phyloP scores from a whole-genome alignment of 2,329 filamentous ascomycete genomes.

The Talaromyces albobiverticillius region DNA sequence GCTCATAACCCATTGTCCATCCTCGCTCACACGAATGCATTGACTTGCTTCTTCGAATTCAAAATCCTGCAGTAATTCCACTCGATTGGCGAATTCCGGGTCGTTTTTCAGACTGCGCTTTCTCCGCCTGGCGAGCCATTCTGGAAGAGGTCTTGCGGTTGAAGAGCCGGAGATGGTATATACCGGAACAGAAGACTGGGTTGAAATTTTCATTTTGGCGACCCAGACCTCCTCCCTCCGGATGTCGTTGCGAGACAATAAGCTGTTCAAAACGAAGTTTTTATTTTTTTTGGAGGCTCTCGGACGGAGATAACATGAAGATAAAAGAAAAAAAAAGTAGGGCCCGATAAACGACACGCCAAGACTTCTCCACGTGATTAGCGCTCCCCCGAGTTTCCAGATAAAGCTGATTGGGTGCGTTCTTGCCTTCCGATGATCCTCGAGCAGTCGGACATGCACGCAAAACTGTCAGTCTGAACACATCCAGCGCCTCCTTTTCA shows the following conservation, averaged over 20 bases:
- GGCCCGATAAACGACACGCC: constrained; percentile 8
- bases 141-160: constrained; percentile 81
- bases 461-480: background rate
- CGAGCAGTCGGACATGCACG: background rate
- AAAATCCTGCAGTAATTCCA: constrained; percentile 95
- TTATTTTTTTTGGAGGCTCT: background rate
- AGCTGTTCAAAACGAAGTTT: background rate
- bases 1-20: constrained; percentile 97
- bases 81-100: constrained; percentile 84
- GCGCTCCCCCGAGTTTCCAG: constrained; percentile 9
- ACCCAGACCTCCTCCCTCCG: constrained; percentile 7
- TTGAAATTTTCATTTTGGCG: constrained; percentile 47
- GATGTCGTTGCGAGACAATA: background rate
- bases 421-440: constrained; percentile 12
- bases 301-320: constrained; percentile 10
- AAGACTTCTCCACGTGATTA: constrained; percentile 17
- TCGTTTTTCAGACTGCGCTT: constrained; percentile 93
- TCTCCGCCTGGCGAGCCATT: constrained; percentile 88
- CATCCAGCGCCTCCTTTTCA: background rate
- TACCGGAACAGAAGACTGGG: constrained; percentile 78
- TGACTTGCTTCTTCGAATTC: constrained; percentile 94
- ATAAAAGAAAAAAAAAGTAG: constrained; percentile 23
- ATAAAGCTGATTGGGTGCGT: constrained; percentile 14
- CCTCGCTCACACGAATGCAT: constrained; percentile 85
- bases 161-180: constrained; percentile 94